Conservation (phyloP, 2,329 filamentous ascomycete genomes). For the Cadophora sp. region DNA sequence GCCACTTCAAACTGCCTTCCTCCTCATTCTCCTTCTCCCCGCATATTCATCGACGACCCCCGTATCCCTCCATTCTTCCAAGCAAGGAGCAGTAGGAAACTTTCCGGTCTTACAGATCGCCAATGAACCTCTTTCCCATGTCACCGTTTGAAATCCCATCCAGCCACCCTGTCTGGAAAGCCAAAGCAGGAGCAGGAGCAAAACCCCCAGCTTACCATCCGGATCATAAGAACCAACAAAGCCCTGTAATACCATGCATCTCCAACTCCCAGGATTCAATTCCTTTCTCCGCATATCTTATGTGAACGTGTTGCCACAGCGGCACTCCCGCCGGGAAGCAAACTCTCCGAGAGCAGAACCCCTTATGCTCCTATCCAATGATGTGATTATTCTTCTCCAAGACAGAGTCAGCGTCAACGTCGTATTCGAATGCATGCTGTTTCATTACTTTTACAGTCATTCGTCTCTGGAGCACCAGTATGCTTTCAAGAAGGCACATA, state of each 20-base stretch:
- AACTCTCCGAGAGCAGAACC: conserved; percentile 9
- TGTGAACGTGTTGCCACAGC: not conserved
- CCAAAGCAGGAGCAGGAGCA: not conserved
- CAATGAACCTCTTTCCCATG: not conserved
- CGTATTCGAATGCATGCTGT: not conserved
- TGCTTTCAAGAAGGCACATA: not conserved
- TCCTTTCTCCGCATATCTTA: conserved; percentile 6
- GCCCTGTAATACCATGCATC: not conserved
- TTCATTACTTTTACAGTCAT: not conserved
- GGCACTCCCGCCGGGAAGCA: not conserved
- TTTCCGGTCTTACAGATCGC: not conserved
- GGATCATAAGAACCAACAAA: not conserved
- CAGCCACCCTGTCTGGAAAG: no score
- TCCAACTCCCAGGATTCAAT: not conserved
- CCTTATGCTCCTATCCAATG: not conserved
- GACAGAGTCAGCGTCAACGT: not conserved
- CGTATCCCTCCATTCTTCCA: not conserved
- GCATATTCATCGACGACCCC: not conserved
- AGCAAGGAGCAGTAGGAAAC: not conserved
- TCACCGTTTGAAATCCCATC: not conserved
- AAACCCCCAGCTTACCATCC: not conserved
- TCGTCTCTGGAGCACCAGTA: not conserved
- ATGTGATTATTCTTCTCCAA: not conserved
- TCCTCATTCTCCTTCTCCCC: not conserved
- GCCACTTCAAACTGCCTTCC: not conserved